phyloP scores from a whole-genome alignment of 1,284 basidiomycete genomes.

The Ustilago curta region DNA sequence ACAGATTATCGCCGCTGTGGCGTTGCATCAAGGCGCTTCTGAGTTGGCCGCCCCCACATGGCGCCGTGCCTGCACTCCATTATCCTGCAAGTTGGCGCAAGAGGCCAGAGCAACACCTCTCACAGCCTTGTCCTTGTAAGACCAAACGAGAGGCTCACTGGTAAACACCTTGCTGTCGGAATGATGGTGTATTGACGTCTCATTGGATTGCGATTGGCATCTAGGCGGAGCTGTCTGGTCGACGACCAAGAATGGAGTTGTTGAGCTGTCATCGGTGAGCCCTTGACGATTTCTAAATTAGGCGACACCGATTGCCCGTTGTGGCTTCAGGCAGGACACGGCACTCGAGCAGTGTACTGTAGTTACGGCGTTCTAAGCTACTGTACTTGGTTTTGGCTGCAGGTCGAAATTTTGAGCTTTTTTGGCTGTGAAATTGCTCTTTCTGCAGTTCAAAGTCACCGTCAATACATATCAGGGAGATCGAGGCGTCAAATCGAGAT shows the following conservation, averaged over 20 bases:
- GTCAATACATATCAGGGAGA: not conserved
- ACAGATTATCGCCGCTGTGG: not conserved
- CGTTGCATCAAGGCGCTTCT: constrained; percentile 5
- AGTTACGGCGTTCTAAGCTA: not conserved
- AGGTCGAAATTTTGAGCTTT: not conserved
- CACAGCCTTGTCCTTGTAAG: not conserved
- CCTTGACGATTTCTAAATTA: too few relatives aligned
- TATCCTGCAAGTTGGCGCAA: constrained; percentile 1
- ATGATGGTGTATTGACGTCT: too few relatives aligned
- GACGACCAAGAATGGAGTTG: too few relatives aligned
- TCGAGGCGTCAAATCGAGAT: not conserved
- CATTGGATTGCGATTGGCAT: too few relatives aligned
- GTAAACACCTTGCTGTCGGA: too few relatives aligned
- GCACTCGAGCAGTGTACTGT: constrained; percentile 2
- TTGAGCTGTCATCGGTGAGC: too few relatives aligned
- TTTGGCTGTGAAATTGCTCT: not conserved
- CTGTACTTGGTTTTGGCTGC: not conserved
- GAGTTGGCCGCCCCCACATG: constrained; percentile 3
- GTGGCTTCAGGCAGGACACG: not conserved
- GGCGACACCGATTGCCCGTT: too few relatives aligned
- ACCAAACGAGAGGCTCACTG: not conserved
- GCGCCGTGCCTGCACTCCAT: not conserved
- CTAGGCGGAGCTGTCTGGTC: too few relatives aligned
- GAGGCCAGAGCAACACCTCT: not conserved
- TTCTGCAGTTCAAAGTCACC: not conserved